A percentile compares a stretch with the other conserved stretches of the same genome.
Conservation (phyloP, 768 basidiomycete genomes). For the Kondoa subrosea region DNA sequence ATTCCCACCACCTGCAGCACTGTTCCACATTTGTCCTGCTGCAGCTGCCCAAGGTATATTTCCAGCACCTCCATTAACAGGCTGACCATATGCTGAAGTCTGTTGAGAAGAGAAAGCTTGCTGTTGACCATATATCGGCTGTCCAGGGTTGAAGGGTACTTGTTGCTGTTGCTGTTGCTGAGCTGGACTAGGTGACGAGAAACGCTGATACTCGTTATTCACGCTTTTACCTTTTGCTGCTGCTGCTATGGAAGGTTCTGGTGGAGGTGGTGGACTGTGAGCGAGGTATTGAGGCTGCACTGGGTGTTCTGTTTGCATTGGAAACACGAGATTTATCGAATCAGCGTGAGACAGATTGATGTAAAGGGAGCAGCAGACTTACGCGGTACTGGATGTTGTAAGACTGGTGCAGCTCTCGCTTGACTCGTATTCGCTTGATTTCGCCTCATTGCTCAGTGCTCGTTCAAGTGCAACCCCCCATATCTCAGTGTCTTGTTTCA, state of each 20-base stretch:
- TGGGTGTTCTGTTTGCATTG: neutral
- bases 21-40: constrained; percentile 26
- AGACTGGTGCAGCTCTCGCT: neutral
- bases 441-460: too few relatives aligned
- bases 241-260: constrained; percentile 22
- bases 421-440: neutral
- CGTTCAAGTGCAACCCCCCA: too few relatives aligned
- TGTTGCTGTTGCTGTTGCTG: constrained; percentile 1
- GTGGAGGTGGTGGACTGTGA: neutral
- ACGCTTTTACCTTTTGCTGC: constrained; percentile 19
- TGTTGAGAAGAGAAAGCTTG: neutral
- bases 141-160: constrained; percentile 11
- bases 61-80: neutral
- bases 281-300: neutral
- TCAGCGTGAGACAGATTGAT: too few relatives aligned
- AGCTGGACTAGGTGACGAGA: neutral
- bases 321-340: too few relatives aligned
- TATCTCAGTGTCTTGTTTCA: too few relatives aligned
- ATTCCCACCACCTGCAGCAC: constrained; percentile 30
- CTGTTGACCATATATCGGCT: neutral
- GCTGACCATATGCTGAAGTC: constrained; percentile 40
- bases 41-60: neutral
- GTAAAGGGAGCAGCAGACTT: too few relatives aligned
- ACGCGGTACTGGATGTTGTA: neutral
- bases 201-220: neutral